Conservation (phyloP, 805 yeast species). For the Yamadazyma phyllophila region DNA sequence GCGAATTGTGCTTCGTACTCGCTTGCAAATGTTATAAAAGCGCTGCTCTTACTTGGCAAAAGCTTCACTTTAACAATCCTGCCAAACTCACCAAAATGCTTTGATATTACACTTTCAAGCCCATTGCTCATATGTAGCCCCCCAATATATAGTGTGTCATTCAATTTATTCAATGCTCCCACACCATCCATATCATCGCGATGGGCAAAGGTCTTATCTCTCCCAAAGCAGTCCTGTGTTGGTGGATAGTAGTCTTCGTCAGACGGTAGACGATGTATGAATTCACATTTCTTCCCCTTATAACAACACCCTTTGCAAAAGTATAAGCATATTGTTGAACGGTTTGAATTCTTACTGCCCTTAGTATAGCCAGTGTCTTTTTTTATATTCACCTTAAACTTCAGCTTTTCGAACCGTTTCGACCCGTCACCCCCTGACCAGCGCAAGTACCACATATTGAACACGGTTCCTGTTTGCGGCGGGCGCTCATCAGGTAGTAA, state of each 20-base stretch:
- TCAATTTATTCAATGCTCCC: slow-evolving; percentile 71
- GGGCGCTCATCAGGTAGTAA: slow-evolving; percentile 60
- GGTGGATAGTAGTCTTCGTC: slow-evolving; percentile 56
- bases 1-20: slow-evolving; percentile 90
- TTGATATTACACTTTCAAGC: slow-evolving; percentile 32
- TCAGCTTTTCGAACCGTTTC: slow-evolving; percentile 48
- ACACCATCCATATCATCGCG: slow-evolving; percentile 94
- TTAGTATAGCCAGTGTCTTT: slow-evolving; percentile 74
- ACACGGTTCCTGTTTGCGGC: slow-evolving; percentile 75
- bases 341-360: slow-evolving; percentile 48
- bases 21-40: slow-evolving; percentile 67
- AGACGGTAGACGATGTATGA: slow-evolving; percentile 72
- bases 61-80: slow-evolving; percentile 64
- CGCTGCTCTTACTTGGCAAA: slow-evolving; percentile 62
- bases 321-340: slow-evolving; percentile 66
- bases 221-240: slow-evolving; percentile 86
- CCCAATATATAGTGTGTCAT: slow-evolving; percentile 77
- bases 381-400: slow-evolving; percentile 55
- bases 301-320: slow-evolving; percentile 89
- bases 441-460: slow-evolving; percentile 83
- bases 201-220: slow-evolving; percentile 79
- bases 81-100: slow-evolving; percentile 73
- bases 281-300: slow-evolving; percentile 72
- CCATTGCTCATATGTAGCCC: slow-evolving; percentile 43
- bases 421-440: slow-evolving; percentile 79